Base-by-base conservation (phyloP, 2,329 filamentous ascomycete species). In the Pseudonectria buxi region DNA sequence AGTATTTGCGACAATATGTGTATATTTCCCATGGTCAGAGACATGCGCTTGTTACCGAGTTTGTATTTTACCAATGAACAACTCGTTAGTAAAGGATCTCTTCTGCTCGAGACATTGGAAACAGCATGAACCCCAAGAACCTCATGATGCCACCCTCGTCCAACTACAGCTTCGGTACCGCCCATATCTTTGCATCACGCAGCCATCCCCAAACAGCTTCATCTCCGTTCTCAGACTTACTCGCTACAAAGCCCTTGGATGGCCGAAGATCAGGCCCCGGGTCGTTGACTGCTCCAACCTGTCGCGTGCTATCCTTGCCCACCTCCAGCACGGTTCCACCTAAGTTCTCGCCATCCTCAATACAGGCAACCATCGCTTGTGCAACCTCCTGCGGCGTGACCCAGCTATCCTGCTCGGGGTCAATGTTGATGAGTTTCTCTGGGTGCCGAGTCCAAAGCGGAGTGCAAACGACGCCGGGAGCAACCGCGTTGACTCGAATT, bases 391-490 rank as follows among this genome's bases (percentile, higher is more conserved):
- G 43, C 0, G 67, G 61, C 0, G 60, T 63, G 1, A 67, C 59
- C 65, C 65, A 71, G 0, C 39, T 52, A 35, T 67, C 64, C 15
- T 48, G 39, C 4, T 37, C 39, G 16, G 51, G 35, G 6, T 65
- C 53, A 1, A 71, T 40, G 26, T 56, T 55, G 12, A 48, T 46
- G 13, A 68, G 39, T 42, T 68, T 71, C 42, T 70, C 66, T 0
- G 64, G 61, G 25, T 67, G 41, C 2, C 70, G 67, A 0, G 52
- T 61, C 64, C 67, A 69, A 3, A 72, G 40, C 3, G 68, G 68
- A 2, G 69, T 71, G 7, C 54, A 47, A 1, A 71, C 62, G 1
- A 68, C 33, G 0, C 64, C 67, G 0, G 68, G 69, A 0, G 67
- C 65, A 0, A 71, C 63, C 0, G 60, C 66, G 30, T 54, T 64